A percentile compares a stretch with the other conserved stretches of the same genome.
Conservation (phyloP, 1,284 basidiomycete genomes). For the Leccinum solheimii region DNA sequence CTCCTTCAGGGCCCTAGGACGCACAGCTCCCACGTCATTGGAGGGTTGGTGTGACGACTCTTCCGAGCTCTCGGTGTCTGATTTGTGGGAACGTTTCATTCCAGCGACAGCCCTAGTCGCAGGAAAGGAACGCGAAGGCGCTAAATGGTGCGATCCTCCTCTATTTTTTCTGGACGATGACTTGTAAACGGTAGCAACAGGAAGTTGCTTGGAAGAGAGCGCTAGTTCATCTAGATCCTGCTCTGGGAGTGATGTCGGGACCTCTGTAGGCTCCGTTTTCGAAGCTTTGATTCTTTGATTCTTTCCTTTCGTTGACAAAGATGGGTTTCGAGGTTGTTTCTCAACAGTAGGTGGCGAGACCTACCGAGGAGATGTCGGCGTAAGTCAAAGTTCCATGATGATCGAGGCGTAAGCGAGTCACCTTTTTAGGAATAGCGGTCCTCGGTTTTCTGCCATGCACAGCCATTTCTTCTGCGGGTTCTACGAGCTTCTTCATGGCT, state of each 20-base stretch:
- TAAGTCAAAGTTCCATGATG: constrained; percentile 8
- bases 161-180: constrained; percentile 10
- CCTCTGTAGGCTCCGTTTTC: constrained; percentile 25
- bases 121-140: constrained; percentile 5
- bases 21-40: constrained; percentile 5
- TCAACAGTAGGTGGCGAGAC: constrained; percentile 1
- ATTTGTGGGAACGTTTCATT: constrained; percentile 26
- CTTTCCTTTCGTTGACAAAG: constrained; percentile 13
- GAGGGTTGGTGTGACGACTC: constrained; percentile 5
- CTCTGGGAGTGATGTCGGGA: constrained; percentile 41
- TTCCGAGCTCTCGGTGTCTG: constrained; percentile 32
- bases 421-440: constrained; percentile 18
- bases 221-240: constrained; percentile 31
- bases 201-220: constrained; percentile 3
- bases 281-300: constrained; percentile 9
- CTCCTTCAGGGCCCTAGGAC: constrained; percentile 30
- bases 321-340: constrained; percentile 13
- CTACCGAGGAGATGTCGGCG: constrained; percentile 1
- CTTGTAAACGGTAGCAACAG: background rate
- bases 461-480: constrained; percentile 3
- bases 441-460: constrained; percentile 9
- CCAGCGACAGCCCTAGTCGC: constrained; percentile 10
- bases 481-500: constrained; percentile 16
- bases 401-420: constrained; percentile 8
- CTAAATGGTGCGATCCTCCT: background rate